phyloP scores from a whole-genome alignment of 2,329 filamentous ascomycete genomes.

The Colletotrichum aenigma region DNA sequence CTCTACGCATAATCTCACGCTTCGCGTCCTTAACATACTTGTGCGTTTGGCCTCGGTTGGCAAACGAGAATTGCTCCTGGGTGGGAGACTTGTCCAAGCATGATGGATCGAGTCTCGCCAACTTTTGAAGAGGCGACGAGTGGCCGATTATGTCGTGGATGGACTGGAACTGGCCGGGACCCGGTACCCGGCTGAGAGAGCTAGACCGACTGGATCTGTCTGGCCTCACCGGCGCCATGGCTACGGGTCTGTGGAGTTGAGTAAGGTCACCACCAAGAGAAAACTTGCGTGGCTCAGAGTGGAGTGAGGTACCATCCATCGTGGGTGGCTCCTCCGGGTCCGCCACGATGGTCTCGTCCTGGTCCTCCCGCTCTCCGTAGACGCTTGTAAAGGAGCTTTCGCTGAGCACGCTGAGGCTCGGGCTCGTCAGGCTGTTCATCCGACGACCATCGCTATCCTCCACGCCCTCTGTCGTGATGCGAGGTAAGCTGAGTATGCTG shows the following conservation, averaged over 20 bases:
- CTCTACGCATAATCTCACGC: constrained; percentile 50
- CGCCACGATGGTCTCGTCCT: constrained; percentile 25
- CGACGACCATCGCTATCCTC: constrained; percentile 36
- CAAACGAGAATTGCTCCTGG: constrained; percentile 26
- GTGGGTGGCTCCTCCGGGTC: constrained; percentile 33
- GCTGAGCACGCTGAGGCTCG: constrained; percentile 67
- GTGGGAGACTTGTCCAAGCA: constrained; percentile 30
- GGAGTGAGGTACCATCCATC: constrained; percentile 29
- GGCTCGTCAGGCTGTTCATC: constrained; percentile 53
- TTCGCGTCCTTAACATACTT: constrained; percentile 48
- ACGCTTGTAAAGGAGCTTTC: constrained; percentile 72
- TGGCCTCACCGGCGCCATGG: background rate
- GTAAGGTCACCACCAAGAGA: background rate
- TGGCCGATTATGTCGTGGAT: constrained; percentile 50
- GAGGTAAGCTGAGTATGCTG: constrained; percentile 56
- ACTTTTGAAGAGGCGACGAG: constrained; percentile 53
- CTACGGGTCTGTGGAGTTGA: background rate
- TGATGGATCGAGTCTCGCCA: constrained; percentile 47
- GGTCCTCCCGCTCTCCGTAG: constrained; percentile 54
- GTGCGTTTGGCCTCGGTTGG: constrained; percentile 23
- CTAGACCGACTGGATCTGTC: constrained; percentile 25
- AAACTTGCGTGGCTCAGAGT: background rate
- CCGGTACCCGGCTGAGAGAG: constrained; percentile 33
- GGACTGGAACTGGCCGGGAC: constrained; percentile 44
- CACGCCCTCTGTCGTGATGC: constrained; percentile 45